Evolutionary conservation across 768 basidiomycete genomes (phyloP).

Genomic region (Peribolospora baueri): DNA sequence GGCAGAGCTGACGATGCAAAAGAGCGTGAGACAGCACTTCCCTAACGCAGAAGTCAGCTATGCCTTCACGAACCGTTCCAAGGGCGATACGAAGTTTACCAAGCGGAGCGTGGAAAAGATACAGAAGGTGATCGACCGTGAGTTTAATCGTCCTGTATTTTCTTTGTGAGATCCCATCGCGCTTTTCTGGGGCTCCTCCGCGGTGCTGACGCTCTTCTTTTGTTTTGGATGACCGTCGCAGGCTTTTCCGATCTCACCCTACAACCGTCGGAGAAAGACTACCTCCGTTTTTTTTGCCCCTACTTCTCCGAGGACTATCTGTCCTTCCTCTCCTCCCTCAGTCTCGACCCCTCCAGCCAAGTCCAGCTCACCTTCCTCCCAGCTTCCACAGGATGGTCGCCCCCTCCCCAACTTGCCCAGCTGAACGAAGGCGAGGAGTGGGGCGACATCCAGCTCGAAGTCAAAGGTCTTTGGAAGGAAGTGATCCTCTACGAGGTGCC

Average conservation of each 20-base stretch:
- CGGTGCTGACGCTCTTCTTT: not conserved
- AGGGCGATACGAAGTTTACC: constrained; percentile 28
- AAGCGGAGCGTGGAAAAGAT: constrained; percentile 28
- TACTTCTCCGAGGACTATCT: constrained; percentile 52
- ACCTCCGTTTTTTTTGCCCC: constrained; percentile 44
- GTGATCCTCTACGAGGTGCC: constrained; percentile 84
- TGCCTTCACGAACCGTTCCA: constrained; percentile 53
- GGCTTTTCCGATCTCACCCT: constrained; percentile 44
- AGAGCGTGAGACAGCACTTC: constrained; percentile 57
- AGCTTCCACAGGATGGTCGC: constrained; percentile 34
- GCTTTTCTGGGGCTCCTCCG: not conserved
- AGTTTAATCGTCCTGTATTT: constrained; percentile 14
- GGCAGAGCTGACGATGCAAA: constrained; percentile 73
- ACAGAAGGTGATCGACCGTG: constrained; percentile 32
- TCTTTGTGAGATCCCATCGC: not conserved
- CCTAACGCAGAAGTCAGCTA: constrained; percentile 46
- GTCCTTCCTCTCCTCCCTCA: constrained; percentile 32
- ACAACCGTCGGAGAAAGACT: constrained; percentile 35
- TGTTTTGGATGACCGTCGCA: constrained; percentile 16
- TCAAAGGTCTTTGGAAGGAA: constrained; percentile 18
- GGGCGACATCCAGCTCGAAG: constrained; percentile 47
- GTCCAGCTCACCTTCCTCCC: constrained; percentile 36
- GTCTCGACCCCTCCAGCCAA: constrained; percentile 15
- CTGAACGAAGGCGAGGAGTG: constrained; percentile 23
- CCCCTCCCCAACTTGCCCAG: constrained; percentile 25